These are phyloP conservation scores for Hyaloscypha bicolor DNA, from an alignment of 495 filamentous ascomycete genomes.

Conservation along the genomic window DNA sequence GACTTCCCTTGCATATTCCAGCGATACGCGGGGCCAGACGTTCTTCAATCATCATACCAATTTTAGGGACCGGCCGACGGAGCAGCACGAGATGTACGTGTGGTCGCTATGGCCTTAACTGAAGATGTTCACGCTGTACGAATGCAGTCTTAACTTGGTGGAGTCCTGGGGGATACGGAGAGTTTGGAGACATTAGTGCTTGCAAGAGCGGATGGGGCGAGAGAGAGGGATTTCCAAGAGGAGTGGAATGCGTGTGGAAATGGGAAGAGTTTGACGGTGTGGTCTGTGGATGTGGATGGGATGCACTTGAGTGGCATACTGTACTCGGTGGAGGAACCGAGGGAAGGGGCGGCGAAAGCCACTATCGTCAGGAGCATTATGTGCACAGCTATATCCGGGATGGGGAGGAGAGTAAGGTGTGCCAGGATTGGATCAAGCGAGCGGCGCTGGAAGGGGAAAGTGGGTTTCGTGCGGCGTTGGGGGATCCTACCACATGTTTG, in stretches of 20 bases:
- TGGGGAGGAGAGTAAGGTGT: slow-evolving; percentile 34
- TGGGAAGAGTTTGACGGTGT: slow-evolving; percentile 12
- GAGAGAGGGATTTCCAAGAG: slow-evolving; percentile 23
- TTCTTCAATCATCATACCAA: slow-evolving; percentile 1
- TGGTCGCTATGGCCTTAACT: slow-evolving; percentile 41
- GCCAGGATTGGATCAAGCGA: slow-evolving; percentile 34
- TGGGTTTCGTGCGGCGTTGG: neutral
- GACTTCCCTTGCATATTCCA: slow-evolving; percentile 38
- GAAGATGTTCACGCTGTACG: slow-evolving; percentile 38
- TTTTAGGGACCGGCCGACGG: slow-evolving; percentile 1
- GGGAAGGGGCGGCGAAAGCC: slow-evolving; percentile 10
- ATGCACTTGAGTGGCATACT: neutral
- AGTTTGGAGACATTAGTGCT: slow-evolving; percentile 39
- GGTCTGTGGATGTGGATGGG: slow-evolving; percentile 22
- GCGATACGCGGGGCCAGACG: slow-evolving; percentile 29
- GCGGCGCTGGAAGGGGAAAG: slow-evolving; percentile 24
- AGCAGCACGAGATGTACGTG: slow-evolving; percentile 28
- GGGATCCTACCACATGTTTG: neutral
- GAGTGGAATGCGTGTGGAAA: slow-evolving; percentile 19
- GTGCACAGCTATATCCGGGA: slow-evolving; percentile 31
- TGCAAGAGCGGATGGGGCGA: slow-evolving; percentile 36
- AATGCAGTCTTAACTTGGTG: slow-evolving; percentile 29
- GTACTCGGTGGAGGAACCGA: slow-evolving; percentile 3
- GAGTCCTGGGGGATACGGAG: slow-evolving; percentile 33
- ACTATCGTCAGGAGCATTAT: slow-evolving; percentile 13